Evolutionary conservation across 1,284 basidiomycete species (phyloP), one percentile per base, ranked within the genome.

Genomic region (Puccinia novopanici): DNA sequence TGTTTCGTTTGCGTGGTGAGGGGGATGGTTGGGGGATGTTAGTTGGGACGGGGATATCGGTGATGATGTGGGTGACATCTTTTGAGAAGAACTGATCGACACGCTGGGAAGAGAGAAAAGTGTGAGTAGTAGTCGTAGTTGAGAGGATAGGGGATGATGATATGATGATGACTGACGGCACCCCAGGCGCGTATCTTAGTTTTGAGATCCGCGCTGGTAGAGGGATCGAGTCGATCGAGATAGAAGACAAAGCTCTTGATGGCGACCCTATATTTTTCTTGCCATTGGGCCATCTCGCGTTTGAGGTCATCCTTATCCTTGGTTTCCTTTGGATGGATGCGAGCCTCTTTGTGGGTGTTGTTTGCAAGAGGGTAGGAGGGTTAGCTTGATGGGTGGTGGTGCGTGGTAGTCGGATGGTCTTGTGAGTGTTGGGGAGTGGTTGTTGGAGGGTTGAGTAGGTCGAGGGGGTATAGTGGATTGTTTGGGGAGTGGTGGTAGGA

Each of bases 181-280:
- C 92, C 92, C 83, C 96, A 89, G 57, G 89, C 88, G 52, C 86
- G 83, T 48, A 95, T 90, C 82, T 89, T 88, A 37, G 87, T 84
- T 78, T 88, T 88, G 65, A 93, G 86, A 3, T 86, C 86, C 71
- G 88, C 87, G 81, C 87, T 86, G 65, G 88, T 86, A 27, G 87
- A 84, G 76, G 89, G 87, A 83, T 89, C 89, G 82, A 92, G 89
- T 54, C 89, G 86, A 84, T 95, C 93, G 85, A 98, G 92, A 86
- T 95, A 92, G 87, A 98, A 96, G 24, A 88, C 89, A 87, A 92
- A 94, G 37, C 86, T 88, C 1, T 93, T 93, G 86, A 98, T 96
- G 22, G 91, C 92, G 80, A 90, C 90, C 77, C 89, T 89, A 86
- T 95, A 98, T 87, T 94, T 97, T 61, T 89, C 86, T 83, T 90